phyloP scores from a whole-genome alignment of 2,329 filamentous ascomycete genomes.

The Colletotrichum musae region DNA sequence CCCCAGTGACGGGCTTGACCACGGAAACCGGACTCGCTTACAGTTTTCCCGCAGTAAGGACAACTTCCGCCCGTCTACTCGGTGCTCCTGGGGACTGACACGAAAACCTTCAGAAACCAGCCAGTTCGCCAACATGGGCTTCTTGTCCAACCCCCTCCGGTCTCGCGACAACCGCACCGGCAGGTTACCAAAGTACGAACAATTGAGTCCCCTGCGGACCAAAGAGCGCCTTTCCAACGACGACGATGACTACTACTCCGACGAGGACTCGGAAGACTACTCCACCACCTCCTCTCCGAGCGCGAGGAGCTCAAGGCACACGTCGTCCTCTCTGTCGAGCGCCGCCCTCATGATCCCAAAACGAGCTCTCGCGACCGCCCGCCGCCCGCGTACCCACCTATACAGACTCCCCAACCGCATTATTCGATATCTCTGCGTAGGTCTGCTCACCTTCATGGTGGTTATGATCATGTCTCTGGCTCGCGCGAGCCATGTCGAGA shows the following conservation, averaged over 20 bases:
- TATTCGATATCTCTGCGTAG: conserved; percentile 83
- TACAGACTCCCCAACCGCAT: conserved; percentile 81
- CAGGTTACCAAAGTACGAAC: conserved; percentile 67
- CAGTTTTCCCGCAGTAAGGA: conserved; percentile 26
- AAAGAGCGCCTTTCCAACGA: conserved; percentile 69
- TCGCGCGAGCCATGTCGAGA: conserved; percentile 80
- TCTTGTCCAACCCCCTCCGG: conserved; percentile 63
- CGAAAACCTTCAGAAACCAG: conserved; percentile 30
- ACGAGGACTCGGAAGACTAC: conserved; percentile 59
- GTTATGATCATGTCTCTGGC: conserved; percentile 84
- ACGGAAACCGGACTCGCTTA: conserved; percentile 3
- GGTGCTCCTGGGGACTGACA: conserved; percentile 8
- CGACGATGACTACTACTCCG: conserved; percentile 62
- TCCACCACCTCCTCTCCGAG: conserved; percentile 61
- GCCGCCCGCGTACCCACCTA: conserved; percentile 54
- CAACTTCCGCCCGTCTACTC: background rate
- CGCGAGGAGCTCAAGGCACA: conserved; percentile 69
- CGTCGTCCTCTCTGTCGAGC: conserved; percentile 60
- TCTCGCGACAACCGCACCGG: conserved; percentile 59
- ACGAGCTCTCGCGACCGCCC: conserved; percentile 50
- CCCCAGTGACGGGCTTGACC: conserved; percentile 11
- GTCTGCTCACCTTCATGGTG: conserved; percentile 77
- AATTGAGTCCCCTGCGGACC: conserved; percentile 47
- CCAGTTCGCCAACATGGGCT: conserved; percentile 59
- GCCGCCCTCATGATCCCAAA: conserved; percentile 62